phyloP scores from a whole-genome alignment of 306 rosid genomes.

The Macrotyloma uniflorum region DNA sequence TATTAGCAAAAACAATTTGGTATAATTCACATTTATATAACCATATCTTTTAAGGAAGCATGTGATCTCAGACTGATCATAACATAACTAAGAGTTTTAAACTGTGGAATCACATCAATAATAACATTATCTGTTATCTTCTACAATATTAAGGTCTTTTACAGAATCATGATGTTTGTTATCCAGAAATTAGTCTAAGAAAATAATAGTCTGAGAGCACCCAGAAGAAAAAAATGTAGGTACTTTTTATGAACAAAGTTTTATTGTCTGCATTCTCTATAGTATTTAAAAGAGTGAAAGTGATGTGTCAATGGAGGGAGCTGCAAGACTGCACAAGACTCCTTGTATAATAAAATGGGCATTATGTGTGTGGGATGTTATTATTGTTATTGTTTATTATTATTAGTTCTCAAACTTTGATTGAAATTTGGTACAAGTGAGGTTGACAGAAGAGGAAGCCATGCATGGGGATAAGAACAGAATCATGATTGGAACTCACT shows the following conservation, averaged over 20 bases:
- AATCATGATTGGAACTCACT: slow-evolving; percentile 69
- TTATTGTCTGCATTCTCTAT: slow-evolving; percentile 34
- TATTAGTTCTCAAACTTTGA: slow-evolving; percentile 23
- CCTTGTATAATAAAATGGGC: slow-evolving; percentile 39
- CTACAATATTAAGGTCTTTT: not conserved
- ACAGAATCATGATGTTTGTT: not conserved
- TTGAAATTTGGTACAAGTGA: slow-evolving; percentile 38
- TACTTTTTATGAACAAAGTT: not conserved
- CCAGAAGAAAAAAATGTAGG: not conserved
- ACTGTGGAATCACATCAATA: too few species aligned
- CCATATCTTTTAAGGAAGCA: too few species aligned
- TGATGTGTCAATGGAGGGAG: slow-evolving; percentile 33
- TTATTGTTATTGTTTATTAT: slow-evolving; percentile 15
- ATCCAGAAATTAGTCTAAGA: not conserved
- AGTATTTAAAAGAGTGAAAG: slow-evolving; percentile 33
- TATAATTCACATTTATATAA: too few species aligned
- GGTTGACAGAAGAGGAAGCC: slow-evolving; percentile 46
- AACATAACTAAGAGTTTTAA: too few species aligned
- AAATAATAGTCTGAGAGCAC: not conserved
- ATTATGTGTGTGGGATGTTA: slow-evolving; percentile 25
- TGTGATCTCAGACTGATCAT: too few species aligned
- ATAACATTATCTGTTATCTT: too few species aligned
- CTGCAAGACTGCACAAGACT: slow-evolving; percentile 43
- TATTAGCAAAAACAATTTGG: not conserved
- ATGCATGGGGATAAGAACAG: slow-evolving; percentile 49